phyloP scores from a whole-genome alignment of 2,329 filamentous ascomycete species.

The Alternaria arbusti region DNA sequence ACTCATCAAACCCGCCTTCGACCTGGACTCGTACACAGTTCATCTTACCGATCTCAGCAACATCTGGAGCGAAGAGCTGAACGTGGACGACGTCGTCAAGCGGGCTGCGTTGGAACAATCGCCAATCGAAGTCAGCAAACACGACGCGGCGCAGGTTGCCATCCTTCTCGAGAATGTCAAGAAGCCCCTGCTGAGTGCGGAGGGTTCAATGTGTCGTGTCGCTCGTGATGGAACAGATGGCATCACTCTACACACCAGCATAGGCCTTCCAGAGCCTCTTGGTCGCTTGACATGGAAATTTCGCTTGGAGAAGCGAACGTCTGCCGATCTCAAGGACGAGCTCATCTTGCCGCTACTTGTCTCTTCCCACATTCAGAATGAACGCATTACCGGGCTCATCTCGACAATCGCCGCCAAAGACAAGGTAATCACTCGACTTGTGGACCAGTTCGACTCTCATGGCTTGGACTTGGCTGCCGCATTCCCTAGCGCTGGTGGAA shows the following conservation, averaged over 20 bases:
- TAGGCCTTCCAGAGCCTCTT: conserved; percentile 67
- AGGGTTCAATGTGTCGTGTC: conserved; percentile 45
- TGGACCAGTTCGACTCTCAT: conserved; percentile 64
- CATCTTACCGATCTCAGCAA: conserved; percentile 74
- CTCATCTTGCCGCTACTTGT: conserved; percentile 62
- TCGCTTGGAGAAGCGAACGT: conserved; percentile 55
- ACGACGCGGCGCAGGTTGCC: conserved; percentile 66
- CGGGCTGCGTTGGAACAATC: conserved; percentile 69
- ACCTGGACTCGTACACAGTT: conserved; percentile 65
- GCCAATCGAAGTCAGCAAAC: conserved; percentile 75
- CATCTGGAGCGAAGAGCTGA: conserved; percentile 73
- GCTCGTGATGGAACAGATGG: conserved; percentile 42
- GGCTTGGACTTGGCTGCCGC: conserved; percentile 63
- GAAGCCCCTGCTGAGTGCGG: conserved; percentile 52
- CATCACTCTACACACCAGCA: conserved; percentile 62
- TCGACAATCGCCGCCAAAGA: conserved; percentile 63
- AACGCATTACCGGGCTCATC: conserved; percentile 57
- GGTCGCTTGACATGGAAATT: conserved; percentile 71
- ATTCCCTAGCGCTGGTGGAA: conserved; percentile 61
- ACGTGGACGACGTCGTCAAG: conserved; percentile 66
- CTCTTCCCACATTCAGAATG: conserved; percentile 55
- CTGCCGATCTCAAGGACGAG: conserved; percentile 54
- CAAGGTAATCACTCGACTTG: conserved; percentile 62
- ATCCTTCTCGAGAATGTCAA: conserved; percentile 71
- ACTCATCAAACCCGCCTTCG: conserved; percentile 67